A percentile compares a stretch with the other conserved stretches of the same genome.
phyloP scores from a whole-genome alignment of 257 asterid genomes.

The Ilex asprella region DNA sequence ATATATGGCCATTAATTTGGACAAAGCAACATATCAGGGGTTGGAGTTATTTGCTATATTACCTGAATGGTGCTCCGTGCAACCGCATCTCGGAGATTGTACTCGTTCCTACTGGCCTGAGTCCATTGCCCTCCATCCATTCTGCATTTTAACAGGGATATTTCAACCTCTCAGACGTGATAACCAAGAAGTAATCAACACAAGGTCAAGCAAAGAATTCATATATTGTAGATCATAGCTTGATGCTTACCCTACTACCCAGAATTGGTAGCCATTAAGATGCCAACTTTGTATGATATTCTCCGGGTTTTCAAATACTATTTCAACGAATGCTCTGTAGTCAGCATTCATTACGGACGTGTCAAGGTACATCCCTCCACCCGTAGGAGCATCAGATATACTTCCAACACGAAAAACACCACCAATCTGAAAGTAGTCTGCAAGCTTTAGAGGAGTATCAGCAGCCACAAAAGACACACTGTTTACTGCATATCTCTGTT shows the following conservation, averaged over 20 bases:
- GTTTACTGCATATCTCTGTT: slow-evolving; percentile 76
- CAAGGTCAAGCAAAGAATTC: background rate
- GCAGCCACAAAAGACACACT: slow-evolving; percentile 63
- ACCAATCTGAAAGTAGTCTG: slow-evolving; percentile 62
- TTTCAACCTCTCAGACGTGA: background rate
- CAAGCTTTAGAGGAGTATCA: slow-evolving; percentile 73
- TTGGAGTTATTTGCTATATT: too few relatives aligned
- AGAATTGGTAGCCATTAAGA: slow-evolving; percentile 74
- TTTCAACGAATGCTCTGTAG: slow-evolving; percentile 64
- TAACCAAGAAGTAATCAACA: background rate
- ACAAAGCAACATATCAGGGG: too few relatives aligned
- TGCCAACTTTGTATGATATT: slow-evolving; percentile 79
- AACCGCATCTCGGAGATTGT: slow-evolving; percentile 90
- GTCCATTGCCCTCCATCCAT: slow-evolving; percentile 95
- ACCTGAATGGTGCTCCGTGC: slow-evolving; percentile 83
- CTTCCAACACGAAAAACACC: slow-evolving; percentile 71
- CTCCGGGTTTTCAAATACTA: slow-evolving; percentile 66
- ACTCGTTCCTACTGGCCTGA: slow-evolving; percentile 39
- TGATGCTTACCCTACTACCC: slow-evolving; percentile 74
- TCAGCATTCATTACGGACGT: slow-evolving; percentile 68
- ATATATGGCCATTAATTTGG: too few relatives aligned
- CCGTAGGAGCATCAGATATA: slow-evolving; percentile 49
- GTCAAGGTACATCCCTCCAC: slow-evolving; percentile 76
- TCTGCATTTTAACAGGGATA: slow-evolving; percentile 26
- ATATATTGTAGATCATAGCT: background rate